phyloP scores from a whole-genome alignment of 2,329 filamentous ascomycete species.

The Ophiostoma sp. region DNA sequence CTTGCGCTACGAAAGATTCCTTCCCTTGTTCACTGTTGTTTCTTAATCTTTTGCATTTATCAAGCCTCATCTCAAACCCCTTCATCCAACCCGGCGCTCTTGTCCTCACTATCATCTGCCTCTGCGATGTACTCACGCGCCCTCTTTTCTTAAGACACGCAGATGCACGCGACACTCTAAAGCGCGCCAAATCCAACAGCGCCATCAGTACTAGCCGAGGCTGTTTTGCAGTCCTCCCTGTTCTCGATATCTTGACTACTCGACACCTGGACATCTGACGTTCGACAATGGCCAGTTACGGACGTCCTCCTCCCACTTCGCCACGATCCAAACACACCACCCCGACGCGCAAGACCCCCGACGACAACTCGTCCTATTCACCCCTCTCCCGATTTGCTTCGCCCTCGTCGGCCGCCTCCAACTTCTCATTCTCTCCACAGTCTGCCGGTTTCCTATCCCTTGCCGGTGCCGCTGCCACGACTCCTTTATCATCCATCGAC shows the following conservation, averaged over 20 bases:
- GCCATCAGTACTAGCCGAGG: neutral
- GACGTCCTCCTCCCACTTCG: neutral
- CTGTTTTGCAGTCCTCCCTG: neutral
- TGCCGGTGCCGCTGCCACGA: constrained; percentile 6
- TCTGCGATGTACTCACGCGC: neutral
- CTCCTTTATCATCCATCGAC: constrained; percentile 24
- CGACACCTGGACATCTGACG: neutral
- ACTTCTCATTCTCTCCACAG: constrained; percentile 20
- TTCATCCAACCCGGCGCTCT: neutral
- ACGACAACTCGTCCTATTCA: constrained; percentile 14
- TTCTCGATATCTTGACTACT: neutral
- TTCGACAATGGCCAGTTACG: neutral
- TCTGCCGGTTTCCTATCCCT: constrained; percentile 19
- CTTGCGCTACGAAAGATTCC: neutral
- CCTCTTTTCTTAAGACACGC: neutral
- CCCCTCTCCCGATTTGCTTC: constrained; percentile 19
- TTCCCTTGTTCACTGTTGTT: neutral
- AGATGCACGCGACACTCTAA: neutral
- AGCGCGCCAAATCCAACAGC: neutral
- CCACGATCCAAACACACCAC: neutral
- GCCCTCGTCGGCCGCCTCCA: constrained; percentile 16
- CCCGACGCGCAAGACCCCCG: neutral
- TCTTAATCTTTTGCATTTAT: neutral
- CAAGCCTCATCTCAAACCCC: neutral
- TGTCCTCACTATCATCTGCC: neutral